phyloP scores from a whole-genome alignment of 352 stramenopile genomes.

The Phytopythium montanum region DNA sequence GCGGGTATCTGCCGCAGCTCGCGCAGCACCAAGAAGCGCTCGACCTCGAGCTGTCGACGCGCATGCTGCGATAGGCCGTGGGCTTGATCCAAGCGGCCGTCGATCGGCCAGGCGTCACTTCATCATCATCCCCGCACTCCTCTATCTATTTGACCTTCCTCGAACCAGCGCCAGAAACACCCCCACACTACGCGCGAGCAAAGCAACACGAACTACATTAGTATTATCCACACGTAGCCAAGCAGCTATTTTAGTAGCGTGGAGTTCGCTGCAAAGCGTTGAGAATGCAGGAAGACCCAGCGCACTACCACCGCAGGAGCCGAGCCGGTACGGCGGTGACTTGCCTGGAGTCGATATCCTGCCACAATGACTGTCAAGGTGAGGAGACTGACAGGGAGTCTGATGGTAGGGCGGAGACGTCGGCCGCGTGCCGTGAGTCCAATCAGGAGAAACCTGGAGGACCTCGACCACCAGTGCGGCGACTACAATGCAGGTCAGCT shows the following conservation, averaged over 20 bases:
- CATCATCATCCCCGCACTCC: no score
- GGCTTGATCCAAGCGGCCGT: no score
- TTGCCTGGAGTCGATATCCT: background rate
- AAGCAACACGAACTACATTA: no score
- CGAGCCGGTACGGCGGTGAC: background rate
- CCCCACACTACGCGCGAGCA: no score
- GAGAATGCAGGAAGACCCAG: no score
- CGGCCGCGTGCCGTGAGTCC: background rate
- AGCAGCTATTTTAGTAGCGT: no score
- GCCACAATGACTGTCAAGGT: background rate
- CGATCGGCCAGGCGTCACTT: no score
- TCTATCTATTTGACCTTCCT: no score
- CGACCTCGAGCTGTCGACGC: constrained; percentile 67
- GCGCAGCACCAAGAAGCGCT: constrained; percentile 54
- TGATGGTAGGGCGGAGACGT: background rate
- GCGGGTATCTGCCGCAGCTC: constrained; percentile 61
- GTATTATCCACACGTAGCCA: no score
- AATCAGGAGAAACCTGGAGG: constrained; percentile 15
- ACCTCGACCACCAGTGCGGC: background rate
- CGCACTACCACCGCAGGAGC: background rate
- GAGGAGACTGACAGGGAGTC: background rate
- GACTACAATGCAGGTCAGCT: background rate
- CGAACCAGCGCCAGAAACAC: no score
- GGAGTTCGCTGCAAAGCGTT: no score
- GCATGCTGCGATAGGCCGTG: constrained; percentile 58